Percentiles rank a stretch among this genome's conserved stretches.
phyloP scores from a whole-genome alignment of 1,284 basidiomycete species.

The Ceratobasidium sp. region DNA sequence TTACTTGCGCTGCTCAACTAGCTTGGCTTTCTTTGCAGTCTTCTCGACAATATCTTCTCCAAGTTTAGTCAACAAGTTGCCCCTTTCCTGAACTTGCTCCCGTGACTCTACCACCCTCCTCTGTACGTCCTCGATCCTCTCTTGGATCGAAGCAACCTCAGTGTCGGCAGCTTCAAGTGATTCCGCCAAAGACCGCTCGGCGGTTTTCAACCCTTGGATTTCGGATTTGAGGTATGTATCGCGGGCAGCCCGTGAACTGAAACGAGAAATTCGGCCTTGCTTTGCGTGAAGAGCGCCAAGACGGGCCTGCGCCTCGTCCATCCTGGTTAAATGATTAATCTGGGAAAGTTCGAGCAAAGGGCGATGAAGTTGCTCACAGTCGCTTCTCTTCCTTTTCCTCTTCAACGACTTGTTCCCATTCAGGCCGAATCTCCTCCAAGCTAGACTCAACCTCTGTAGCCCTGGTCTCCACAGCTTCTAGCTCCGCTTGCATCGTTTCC shows the following conservation, averaged over 20 bases:
- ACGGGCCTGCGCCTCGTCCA: constrained; percentile 80
- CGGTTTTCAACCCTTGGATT: constrained; percentile 73
- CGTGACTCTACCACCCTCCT: constrained; percentile 73
- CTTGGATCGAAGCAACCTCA: constrained; percentile 65
- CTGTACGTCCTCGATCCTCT: constrained; percentile 70
- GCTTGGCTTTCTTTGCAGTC: constrained; percentile 79
- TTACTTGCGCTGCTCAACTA: constrained; percentile 85
- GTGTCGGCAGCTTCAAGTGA: constrained; percentile 66
- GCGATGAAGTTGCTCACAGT: constrained; percentile 53
- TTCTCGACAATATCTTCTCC: constrained; percentile 74
- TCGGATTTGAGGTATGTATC: constrained; percentile 83
- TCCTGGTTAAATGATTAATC: constrained; percentile 54
- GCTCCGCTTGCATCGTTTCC: constrained; percentile 71
- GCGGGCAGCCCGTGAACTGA: constrained; percentile 85
- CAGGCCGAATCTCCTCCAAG: constrained; percentile 74
- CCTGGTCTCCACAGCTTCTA: constrained; percentile 70
- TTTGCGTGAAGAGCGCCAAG: constrained; percentile 86
- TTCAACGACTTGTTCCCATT: constrained; percentile 72
- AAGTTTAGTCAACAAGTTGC: constrained; percentile 75
- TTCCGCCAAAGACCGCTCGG: constrained; percentile 64
- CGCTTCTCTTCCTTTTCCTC: constrained; percentile 78
- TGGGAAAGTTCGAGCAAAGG: not conserved
- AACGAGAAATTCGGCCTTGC: constrained; percentile 88
- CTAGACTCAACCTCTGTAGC: constrained; percentile 75
- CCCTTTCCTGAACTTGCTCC: constrained; percentile 82